phyloP scores from a whole-genome alignment of 2,329 filamentous ascomycete genomes.

The Fusarium chuoi region DNA sequence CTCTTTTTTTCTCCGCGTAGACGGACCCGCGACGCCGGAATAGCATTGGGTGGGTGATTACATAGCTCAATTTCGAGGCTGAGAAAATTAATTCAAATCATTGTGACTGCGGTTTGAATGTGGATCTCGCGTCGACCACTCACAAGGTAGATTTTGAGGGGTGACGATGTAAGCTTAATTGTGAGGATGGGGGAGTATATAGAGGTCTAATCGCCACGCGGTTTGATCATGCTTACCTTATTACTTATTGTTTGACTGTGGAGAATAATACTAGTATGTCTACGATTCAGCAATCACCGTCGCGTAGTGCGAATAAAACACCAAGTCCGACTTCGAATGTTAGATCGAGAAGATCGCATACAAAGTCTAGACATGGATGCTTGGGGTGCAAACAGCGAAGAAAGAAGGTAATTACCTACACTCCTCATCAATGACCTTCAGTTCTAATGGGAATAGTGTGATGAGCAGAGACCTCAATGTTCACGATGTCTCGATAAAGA shows the following conservation, averaged over 20 bases:
- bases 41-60: neutral
- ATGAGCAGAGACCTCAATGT: conserved; percentile 28
- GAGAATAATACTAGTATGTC: neutral
- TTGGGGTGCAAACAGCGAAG: conserved; percentile 36
- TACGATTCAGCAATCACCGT: neutral
- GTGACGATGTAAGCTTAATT: conserved; percentile 3
- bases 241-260: neutral
- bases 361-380: conserved; percentile 40
- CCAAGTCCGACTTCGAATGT: neutral
- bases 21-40: neutral
- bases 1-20: neutral
- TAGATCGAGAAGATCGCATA: conserved; percentile 33
- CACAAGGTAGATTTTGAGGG: neutral
- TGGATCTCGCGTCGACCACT: neutral
- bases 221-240: neutral
- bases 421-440: fast-evolving
- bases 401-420: conserved; percentile 19
- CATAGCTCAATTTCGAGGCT: conserved; percentile 1
- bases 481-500: conserved; percentile 25
- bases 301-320: neutral
- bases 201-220: neutral
- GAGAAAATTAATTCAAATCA: conserved; percentile 15
- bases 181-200: neutral
- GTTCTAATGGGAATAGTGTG: conserved; percentile 18
- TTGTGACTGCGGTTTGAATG: conserved; percentile 8